Base-by-base conservation (phyloP, 768 basidiomycete genomes). In the Suillus clintonianus region DNA sequence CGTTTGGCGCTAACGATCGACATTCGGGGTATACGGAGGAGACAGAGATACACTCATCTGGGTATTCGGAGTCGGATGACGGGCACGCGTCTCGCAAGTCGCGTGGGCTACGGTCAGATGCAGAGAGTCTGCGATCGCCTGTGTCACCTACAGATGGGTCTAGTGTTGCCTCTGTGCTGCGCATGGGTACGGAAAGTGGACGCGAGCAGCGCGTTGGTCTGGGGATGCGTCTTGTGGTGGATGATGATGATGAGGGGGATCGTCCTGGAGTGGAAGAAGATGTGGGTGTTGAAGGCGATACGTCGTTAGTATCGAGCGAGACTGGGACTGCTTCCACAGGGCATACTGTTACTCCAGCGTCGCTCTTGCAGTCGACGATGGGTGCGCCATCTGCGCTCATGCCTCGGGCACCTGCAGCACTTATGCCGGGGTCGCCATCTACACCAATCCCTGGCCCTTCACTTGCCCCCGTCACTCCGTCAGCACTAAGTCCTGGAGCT, bases 1-100 rank as follows among this genome's bases (percentile, higher is more conserved):
- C 73, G 10, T 83, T 83, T 67, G 74, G 77, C 48, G 81, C 81
- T 17, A 81, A 79, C 4, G 55, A 10, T 5, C 55, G 55, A 3
- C 65, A 71, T 65, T 73, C 77, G 19, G 73, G 74, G 0, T 70
- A 70, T 39, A 67, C 61, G 0, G 56, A 60, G 6, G 45, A 61
- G 19, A 61, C 70, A 3, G 61, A 67, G 9, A 60, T 47, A 4
- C 57, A 42, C 17, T 73, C 72, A 41, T 64, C 70, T 42, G 37
- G 24, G 62, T 71, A 68, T 55, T 74, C 76, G 36, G 74, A 77
- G 27, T 19, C 61, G 14, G 75, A 75, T 45, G 75, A 72, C 17
- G 71, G 69, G 36, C 70, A 72, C 5, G 22, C 10, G 34, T 71
- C 59, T 63, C 64, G 68, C 51, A 63, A 51, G 59, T 61, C 55